Evolutionary conservation across 2,329 filamentous ascomycete species (phyloP).

Genomic region (Fusarium torreyae): DNA sequence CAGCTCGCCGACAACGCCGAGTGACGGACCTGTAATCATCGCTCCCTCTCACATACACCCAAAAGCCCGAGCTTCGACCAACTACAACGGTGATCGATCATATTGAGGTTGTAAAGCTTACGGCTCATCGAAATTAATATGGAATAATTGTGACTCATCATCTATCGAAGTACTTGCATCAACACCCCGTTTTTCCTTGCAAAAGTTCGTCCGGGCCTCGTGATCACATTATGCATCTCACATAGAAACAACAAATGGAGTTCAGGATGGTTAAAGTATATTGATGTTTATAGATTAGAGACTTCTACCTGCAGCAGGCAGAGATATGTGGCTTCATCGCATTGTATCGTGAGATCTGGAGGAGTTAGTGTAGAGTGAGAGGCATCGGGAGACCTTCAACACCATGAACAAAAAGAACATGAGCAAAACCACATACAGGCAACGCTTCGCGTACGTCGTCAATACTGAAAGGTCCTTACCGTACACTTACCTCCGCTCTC

Average conservation of each 20-base stretch:
- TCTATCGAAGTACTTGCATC: background rate
- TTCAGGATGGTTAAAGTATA: slow-evolving; percentile 6
- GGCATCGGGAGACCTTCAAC: slow-evolving; percentile 13
- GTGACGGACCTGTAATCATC: slow-evolving; percentile 20
- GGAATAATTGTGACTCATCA: slow-evolving; percentile 19
- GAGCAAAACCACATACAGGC: background rate
- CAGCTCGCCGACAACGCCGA: slow-evolving; percentile 36
- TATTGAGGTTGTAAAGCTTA: background rate
- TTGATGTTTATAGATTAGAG: background rate
- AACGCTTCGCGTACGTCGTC: slow-evolving; percentile 14
- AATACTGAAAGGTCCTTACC: slow-evolving; percentile 7
- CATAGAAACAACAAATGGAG: slow-evolving; percentile 1
- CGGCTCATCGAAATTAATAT: slow-evolving; percentile 11
- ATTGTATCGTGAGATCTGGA: slow-evolving; percentile 1
- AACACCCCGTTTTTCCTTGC: background rate
- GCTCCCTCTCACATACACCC: background rate
- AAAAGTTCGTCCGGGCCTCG: background rate
- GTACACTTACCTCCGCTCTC: slow-evolving; percentile 20
- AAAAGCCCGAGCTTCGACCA: background rate
- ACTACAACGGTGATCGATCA: slow-evolving; percentile 1
- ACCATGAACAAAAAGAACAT: slow-evolving; percentile 13
- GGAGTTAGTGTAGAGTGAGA: background rate
- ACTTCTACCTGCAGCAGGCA: background rate
- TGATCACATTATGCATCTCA: background rate
- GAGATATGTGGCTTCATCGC: background rate